Evolutionary conservation across 108 stramenopile genomes (phyloP), one percentile per base, ranked within the genome.

Genomic region (Nannochloropsis gaditana): DNA sequence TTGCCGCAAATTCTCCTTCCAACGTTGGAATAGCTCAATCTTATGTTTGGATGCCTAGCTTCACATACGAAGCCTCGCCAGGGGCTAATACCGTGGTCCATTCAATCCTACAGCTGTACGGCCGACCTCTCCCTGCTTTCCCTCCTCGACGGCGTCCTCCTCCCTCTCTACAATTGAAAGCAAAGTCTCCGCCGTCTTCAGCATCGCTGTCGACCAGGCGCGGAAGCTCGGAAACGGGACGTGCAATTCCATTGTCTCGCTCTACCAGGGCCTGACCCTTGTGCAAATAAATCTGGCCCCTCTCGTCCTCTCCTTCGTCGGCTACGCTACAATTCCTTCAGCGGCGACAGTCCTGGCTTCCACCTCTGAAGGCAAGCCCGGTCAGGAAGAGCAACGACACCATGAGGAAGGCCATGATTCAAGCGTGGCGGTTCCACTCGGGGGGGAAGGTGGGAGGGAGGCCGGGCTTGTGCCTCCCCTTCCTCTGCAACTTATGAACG

Each of bases 191-290:
- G 59, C 59, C 59, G n/a, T 73, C 59, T 73, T 73, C 6, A 73
- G 59, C n/a, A 73, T 73, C 3, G 59, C 59, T n/a, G 59, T n/a
- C 59, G 59, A 73, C 59, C 59, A 73, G n/a, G 59, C 59, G 15
- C 59, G 59, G n/a, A 73, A 73, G n/a, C 59, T 73, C 5, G 59
- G 59, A 15, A 15, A 73, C 8, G 59, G 59, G 2, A n/a, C 2
- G 19, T 73, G 59, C n/a, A 73, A 73, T n/a, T 73, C 59, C 59
- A 73, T 73, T n/a, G 59, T 73, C 59, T 73, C 59, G 15, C 59
- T 73, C 4, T 73, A 73, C n/a, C 59, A 73, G 59, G 59, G 59
- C 59, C n/a, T 73, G 59, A 73, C 59, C 19, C 59, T 73, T 73
- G 59, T 73, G 6, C 59, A 73, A 4, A n/a, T 73, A 15, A 73